Evolutionary conservation across 2,329 filamentous ascomycete genomes (phyloP), one percentile per base, ranked within the genome.

Genomic region (Pyrenophora teres): DNA sequence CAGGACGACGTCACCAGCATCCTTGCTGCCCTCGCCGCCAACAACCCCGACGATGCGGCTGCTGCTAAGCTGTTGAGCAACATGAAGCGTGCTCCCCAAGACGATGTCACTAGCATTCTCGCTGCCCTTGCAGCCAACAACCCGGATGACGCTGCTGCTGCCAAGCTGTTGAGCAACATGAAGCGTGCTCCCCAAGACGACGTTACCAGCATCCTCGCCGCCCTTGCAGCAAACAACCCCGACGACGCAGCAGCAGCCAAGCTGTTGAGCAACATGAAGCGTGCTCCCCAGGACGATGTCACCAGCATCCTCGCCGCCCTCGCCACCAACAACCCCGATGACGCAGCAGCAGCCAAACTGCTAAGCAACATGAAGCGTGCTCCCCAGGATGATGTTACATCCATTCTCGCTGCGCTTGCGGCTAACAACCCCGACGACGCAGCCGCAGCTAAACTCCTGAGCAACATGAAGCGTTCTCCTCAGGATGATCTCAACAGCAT

Each of bases 371-470:
- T 30, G 27, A 30, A 30, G 27, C 27, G 27, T 43, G 39, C 1
- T 33, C 40, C 4, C 16, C 39, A 46, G 9, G 38, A 48, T 16
- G 45, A 40, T 7, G 38, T 63, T 3, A 51, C 48, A 3, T 48
- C 44, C 31, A 65, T 67, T 41, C 57, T 67, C 13, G 56, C 46
- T 2, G 62, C 64, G 6, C 54, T 65, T 30, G 49, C 44, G 19
- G 54, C 41, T 2, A 67, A 62, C 57, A 67, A 56, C 49, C 64
- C 64, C 27, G 62, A 64, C 8, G 59, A 61, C n/a, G 48, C 48
- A 1, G 48, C 48, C 2, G 48, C 48, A 35, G 63, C 64, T 13
- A 40, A 43, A 30, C 19, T 36, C 4, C 18, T 12, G 15, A 33
- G 39, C 23, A 38, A 7, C 6, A 25, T 25, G 46, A 38, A 54